Percentiles rank a stretch among this genome's conserved stretches.
Conservation (phyloP, 1,284 basidiomycete species). For the Nidula niveotomentosa region DNA sequence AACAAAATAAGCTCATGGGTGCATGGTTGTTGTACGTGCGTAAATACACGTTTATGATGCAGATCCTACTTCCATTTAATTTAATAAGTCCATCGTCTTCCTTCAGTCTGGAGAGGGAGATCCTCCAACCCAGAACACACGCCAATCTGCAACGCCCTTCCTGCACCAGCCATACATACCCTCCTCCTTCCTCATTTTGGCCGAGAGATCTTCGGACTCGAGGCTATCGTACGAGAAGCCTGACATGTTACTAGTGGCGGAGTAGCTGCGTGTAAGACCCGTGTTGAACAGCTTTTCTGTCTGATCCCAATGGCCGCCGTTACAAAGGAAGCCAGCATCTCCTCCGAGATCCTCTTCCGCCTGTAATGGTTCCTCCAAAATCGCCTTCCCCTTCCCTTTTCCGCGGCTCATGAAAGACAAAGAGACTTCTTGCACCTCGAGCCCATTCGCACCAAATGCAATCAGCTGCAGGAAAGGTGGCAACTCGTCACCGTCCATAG, state of each 20-base stretch:
- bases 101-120: slow-evolving; percentile 28
- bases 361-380: slow-evolving; percentile 41
- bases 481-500: slow-evolving; percentile 23
- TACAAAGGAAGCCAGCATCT: slow-evolving; percentile 59
- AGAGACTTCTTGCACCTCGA: slow-evolving; percentile 69
- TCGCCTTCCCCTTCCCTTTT: slow-evolving; percentile 48
- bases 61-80: too few species aligned
- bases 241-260: slow-evolving; percentile 42
- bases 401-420: slow-evolving; percentile 32
- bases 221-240: slow-evolving; percentile 43
- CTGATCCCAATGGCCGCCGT: slow-evolving; percentile 73
- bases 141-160: slow-evolving; percentile 69
- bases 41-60: too few species aligned
- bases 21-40: too few species aligned
- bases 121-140: slow-evolving; percentile 79
- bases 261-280: slow-evolving; percentile 35
- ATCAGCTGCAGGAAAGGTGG: slow-evolving; percentile 62
- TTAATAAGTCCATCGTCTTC: too few species aligned
- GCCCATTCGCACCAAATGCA: slow-evolving; percentile 63
- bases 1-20: too few species aligned
- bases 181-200: slow-evolving; percentile 46
- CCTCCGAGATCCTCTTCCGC: slow-evolving; percentile 64
- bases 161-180: slow-evolving; percentile 75
- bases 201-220: slow-evolving; percentile 48
- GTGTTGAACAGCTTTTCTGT: slow-evolving; percentile 38